phyloP scores from a whole-genome alignment of 2,329 filamentous ascomycete species.

The Thelonectria blattea region DNA sequence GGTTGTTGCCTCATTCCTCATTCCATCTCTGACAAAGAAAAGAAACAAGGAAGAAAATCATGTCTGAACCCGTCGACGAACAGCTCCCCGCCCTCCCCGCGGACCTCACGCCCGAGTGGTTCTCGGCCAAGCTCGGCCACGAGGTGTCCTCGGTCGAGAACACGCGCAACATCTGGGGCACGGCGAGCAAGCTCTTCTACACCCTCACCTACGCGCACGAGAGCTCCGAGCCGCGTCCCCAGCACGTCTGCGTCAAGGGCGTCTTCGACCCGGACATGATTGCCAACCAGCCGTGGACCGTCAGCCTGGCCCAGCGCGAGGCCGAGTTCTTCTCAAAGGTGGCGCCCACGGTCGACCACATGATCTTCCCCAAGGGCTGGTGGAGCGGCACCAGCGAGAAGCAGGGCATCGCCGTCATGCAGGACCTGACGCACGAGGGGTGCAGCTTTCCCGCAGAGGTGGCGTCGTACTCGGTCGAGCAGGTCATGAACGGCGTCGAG shows the following conservation, averaged over 20 bases:
- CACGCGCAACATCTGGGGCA: constrained; percentile 38
- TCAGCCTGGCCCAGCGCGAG: constrained; percentile 43
- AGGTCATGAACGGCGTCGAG: constrained; percentile 44
- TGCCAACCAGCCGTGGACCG: constrained; percentile 28
- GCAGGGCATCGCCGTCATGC: constrained; percentile 49
- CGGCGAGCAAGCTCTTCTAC: constrained; percentile 39
- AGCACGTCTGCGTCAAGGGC: constrained; percentile 45
- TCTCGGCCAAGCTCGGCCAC: constrained; percentile 30
- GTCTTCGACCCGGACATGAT: constrained; percentile 46
- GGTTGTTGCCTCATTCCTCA: neutral
- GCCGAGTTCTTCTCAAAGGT: constrained; percentile 46
- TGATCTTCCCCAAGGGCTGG: constrained; percentile 45
- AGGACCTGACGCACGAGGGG: constrained; percentile 40
- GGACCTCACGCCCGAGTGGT: constrained; percentile 34
- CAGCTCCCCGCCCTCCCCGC: constrained; percentile 31
- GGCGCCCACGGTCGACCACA: constrained; percentile 40
- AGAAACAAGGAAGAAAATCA: neutral
- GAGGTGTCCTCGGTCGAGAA: constrained; percentile 32
- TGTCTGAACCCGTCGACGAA: constrained; percentile 11
- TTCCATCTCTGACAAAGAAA: neutral
- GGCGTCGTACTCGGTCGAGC: constrained; percentile 39
- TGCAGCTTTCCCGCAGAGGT: constrained; percentile 45
- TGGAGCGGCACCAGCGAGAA: constrained; percentile 43
- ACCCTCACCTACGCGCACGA: constrained; percentile 39
- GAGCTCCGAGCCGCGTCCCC: constrained; percentile 18